A percentile compares a stretch with the other conserved stretches of the same genome.
Evolutionary conservation across 2,329 filamentous ascomycete species (phyloP).

Genomic region (Fusarium falciforme): DNA sequence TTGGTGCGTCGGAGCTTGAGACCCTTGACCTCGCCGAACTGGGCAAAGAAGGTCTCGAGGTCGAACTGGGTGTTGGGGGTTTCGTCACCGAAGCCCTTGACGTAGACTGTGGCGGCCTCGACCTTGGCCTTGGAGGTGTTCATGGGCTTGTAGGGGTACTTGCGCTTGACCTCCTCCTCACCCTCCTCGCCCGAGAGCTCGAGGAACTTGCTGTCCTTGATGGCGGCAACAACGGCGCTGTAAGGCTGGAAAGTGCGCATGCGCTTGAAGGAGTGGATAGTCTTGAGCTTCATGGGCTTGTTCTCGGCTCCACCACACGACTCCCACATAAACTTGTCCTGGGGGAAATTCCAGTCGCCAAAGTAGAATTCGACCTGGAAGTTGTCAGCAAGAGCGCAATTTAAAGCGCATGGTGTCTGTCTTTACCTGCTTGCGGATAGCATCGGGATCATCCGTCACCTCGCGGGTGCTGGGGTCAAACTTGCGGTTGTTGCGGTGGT

Average conservation of each 20-base stretch:
- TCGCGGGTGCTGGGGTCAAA: slow-evolving; percentile 75
- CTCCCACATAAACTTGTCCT: slow-evolving; percentile 88
- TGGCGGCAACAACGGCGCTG: slow-evolving; percentile 82
- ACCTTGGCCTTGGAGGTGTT: slow-evolving; percentile 71
- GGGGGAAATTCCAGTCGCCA: slow-evolving; percentile 87
- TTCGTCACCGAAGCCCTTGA: slow-evolving; percentile 93
- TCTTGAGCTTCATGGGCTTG: slow-evolving; percentile 81
- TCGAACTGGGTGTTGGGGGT: slow-evolving; percentile 89
- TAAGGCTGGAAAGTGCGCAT: slow-evolving; percentile 96
- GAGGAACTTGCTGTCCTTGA: slow-evolving; percentile 80
- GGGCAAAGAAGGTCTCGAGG: slow-evolving; percentile 89
- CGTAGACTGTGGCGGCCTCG: slow-evolving; percentile 84
- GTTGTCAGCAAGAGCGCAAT: slow-evolving; percentile 6
- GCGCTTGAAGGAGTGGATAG: slow-evolving; percentile 89
- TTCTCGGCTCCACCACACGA: slow-evolving; percentile 83
- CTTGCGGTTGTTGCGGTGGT: slow-evolving; percentile 70
- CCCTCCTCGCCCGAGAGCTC: slow-evolving; percentile 80
- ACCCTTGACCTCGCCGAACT: slow-evolving; percentile 81
- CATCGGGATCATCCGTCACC: slow-evolving; percentile 79
- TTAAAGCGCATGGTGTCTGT: neutral
- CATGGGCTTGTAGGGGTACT: slow-evolving; percentile 72
- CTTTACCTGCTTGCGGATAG: slow-evolving; percentile 84
- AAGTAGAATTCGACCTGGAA: slow-evolving; percentile 94
- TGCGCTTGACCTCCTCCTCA: slow-evolving; percentile 80
- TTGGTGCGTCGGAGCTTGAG: slow-evolving; percentile 86